Percentiles rank a stretch among this genome's conserved stretches.
Conservation (phyloP, 768 basidiomycete genomes). For the Phylloporus rhodoxanthus region DNA sequence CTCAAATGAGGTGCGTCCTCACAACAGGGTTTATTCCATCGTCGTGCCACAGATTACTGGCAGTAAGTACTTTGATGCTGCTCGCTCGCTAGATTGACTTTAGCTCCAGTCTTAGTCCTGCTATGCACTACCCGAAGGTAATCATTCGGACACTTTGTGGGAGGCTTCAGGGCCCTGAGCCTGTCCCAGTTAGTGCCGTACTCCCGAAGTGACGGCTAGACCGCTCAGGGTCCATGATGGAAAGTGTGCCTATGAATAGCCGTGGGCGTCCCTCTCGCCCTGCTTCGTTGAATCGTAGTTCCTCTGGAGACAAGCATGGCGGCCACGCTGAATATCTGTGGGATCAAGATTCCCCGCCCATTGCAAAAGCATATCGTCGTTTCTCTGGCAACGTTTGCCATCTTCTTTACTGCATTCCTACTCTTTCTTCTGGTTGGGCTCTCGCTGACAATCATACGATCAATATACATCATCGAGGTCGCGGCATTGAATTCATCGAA, state of each 20-base stretch:
- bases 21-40: background rate
- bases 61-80: too few species aligned
- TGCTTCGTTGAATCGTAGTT: background rate
- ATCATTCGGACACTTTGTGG: background rate
- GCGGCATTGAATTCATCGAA: constrained; percentile 25
- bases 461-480: constrained; percentile 56
- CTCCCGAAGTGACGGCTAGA: background rate
- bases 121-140: too few species aligned
- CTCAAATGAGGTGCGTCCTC: background rate
- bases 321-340: constrained; percentile 14
- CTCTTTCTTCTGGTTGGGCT: constrained; percentile 72
- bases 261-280: background rate
- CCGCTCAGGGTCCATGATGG: background rate
- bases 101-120: background rate
- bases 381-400: constrained; percentile 41
- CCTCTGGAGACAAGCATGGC: constrained; percentile 9
- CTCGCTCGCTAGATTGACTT: background rate
- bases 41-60: too few species aligned
- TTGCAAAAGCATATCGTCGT: constrained; percentile 42
- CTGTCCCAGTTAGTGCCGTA: background rate
- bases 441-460: constrained; percentile 68
- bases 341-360: constrained; percentile 28
- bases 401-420: constrained; percentile 59
- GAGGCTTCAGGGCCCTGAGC: background rate
- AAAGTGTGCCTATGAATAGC: background rate